Percentiles rank a stretch among this genome's conserved stretches.
Evolutionary conservation across 1,139 yeast species (phyloP).

Genomic region (Wickerhamomyces sp.): DNA sequence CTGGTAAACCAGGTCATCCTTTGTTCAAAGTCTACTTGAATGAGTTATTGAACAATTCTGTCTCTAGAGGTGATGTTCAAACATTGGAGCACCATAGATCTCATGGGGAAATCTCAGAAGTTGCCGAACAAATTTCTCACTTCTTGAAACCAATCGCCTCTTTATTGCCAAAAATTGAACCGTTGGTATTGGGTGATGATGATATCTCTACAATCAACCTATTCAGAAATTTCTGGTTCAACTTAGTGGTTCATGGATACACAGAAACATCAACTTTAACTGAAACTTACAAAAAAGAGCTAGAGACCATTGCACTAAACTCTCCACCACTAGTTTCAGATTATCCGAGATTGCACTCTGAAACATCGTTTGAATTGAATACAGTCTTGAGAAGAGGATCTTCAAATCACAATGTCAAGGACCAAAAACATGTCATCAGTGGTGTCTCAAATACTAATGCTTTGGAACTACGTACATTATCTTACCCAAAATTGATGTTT

Average conservation of each 20-base stretch:
- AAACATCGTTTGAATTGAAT: conserved; percentile 87
- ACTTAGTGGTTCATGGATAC: conserved; percentile 89
- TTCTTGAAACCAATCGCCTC: conserved; percentile 72
- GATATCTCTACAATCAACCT: conserved; percentile 33
- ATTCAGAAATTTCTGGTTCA: conserved; percentile 92
- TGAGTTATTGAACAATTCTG: conserved; percentile 62
- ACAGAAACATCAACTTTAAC: conserved; percentile 56
- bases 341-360: conserved; percentile 78
- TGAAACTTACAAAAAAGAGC: conserved; percentile 39
- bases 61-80: conserved; percentile 79
- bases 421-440: conserved; percentile 57
- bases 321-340: conserved; percentile 94
- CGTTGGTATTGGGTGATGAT: conserved; percentile 33
- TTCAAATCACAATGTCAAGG: conserved; percentile 73
- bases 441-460: conserved; percentile 28
- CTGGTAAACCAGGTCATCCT: conserved; percentile 36
- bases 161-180: conserved; percentile 55
- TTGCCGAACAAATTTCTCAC: conserved; percentile 70
- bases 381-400: conserved; percentile 89
- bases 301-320: conserved; percentile 74
- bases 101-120: conserved; percentile 69
- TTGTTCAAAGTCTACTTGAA: conserved; percentile 56
- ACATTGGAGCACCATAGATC: conserved; percentile 78
- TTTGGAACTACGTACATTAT: conserved; percentile 44
- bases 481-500: conserved; percentile 84